Evolutionary conservation across 768 basidiomycete genomes (phyloP).

Genomic region (Panaeolus papilionaceus): DNA sequence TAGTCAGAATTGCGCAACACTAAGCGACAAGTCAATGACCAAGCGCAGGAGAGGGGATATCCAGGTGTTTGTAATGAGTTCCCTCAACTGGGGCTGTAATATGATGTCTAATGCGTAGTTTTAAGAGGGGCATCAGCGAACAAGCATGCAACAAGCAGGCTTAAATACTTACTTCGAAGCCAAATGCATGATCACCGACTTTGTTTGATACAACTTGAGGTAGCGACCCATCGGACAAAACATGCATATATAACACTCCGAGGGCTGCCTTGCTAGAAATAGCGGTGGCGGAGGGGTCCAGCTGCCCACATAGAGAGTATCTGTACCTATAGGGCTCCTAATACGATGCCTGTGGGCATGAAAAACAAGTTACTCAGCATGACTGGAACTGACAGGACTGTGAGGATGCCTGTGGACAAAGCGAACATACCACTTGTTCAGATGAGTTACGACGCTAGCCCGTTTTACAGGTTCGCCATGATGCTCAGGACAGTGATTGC

Average conservation of each 20-base stretch:
- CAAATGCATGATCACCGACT: not conserved
- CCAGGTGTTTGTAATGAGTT: not conserved
- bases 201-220: not conserved
- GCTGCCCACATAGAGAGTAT: not conserved
- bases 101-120: not conserved
- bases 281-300: not conserved
- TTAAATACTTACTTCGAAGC: not conserved
- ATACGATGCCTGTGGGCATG: not conserved
- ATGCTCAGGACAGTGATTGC: not conserved
- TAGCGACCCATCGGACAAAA: not conserved
- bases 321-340: not conserved
- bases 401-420: not conserved
- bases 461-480: not conserved
- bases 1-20: too few species aligned
- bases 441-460: not conserved
- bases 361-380: too few species aligned
- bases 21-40: too few species aligned
- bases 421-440: not conserved
- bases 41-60: not conserved
- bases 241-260: not conserved
- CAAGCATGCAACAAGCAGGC: not conserved
- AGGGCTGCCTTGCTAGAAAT: not conserved
- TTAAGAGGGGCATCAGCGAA: not conserved
- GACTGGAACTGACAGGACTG: too few species aligned
- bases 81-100: not conserved